Percentiles rank a stretch among this genome's conserved stretches.
Conservation (phyloP, 345 rosid genomes). For the Jatropha curcas region DNA sequence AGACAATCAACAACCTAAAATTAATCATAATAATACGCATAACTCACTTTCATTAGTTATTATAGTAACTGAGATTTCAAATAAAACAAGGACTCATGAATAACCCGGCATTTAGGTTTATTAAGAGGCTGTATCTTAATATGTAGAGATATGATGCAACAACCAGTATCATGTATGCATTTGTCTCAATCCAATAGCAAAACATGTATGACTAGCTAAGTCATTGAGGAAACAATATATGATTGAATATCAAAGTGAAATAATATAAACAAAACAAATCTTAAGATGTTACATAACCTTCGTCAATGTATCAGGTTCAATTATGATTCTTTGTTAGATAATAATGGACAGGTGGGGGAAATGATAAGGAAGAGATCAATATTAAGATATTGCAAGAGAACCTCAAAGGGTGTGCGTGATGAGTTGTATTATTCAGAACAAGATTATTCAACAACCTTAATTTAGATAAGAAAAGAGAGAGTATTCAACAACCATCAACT, state of each 20-base stretch:
- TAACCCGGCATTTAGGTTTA: conserved; percentile 9
- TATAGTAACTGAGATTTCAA: not conserved
- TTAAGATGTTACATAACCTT: not conserved
- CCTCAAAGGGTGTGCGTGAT: not conserved
- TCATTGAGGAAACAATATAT: not conserved
- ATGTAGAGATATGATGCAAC: not conserved
- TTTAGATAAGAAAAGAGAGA: too few species aligned
- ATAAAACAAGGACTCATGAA: not conserved
- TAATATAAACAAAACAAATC: not conserved
- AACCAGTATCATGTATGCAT: not conserved
- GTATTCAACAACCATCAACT: not conserved
- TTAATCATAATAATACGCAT: not conserved
- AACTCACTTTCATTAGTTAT: not conserved
- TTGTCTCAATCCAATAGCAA: not conserved
- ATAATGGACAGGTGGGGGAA: not conserved
- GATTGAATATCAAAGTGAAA: not conserved
- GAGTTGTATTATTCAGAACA: conserved; percentile 4
- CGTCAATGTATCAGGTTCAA: not conserved
- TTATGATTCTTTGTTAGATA: not conserved
- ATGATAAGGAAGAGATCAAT: not conserved
- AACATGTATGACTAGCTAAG: not conserved
- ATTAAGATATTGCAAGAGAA: not conserved
- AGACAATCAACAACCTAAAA: not conserved
- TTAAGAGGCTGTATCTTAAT: conserved; percentile 1
- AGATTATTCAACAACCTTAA: not conserved